Conservation (phyloP, 2,329 filamentous ascomycete species). For the Fusarium chlamydosporum region DNA sequence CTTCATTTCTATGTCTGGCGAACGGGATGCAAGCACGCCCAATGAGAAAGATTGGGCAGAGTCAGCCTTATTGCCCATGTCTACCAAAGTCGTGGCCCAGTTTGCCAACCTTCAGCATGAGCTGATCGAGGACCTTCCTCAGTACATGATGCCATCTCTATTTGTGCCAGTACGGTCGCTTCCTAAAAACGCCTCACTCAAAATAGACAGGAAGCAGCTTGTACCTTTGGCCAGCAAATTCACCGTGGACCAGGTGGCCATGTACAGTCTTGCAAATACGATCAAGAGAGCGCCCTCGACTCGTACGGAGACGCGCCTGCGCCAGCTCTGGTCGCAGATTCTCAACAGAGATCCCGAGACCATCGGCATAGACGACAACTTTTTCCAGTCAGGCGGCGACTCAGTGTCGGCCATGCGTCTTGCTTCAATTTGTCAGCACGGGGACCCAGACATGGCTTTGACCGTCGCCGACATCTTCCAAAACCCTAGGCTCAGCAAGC, state of each 20-base stretch:
- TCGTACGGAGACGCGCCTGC: slow-evolving; percentile 8
- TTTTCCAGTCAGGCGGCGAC: slow-evolving; percentile 16
- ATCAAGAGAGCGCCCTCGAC: slow-evolving; percentile 15
- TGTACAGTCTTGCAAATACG: slow-evolving; percentile 10
- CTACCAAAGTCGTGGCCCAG: slow-evolving; percentile 12
- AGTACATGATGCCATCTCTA: slow-evolving; percentile 17
- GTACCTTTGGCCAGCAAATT: slow-evolving; percentile 9
- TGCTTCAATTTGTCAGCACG: slow-evolving; percentile 16
- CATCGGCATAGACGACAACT: slow-evolving; percentile 12
- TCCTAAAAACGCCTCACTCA: slow-evolving; percentile 15
- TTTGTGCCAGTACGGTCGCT: slow-evolving; percentile 16
- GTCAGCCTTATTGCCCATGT: slow-evolving; percentile 8
- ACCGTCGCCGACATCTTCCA: slow-evolving; percentile 19
- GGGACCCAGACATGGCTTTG: slow-evolving; percentile 11
- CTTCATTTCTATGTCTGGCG: slow-evolving; percentile 9
- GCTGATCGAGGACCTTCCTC: slow-evolving; percentile 13
- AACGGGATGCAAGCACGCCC: slow-evolving; percentile 10
- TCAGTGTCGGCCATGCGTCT: slow-evolving; percentile 19
- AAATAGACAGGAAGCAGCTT: slow-evolving; percentile 17
- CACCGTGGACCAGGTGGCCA: slow-evolving; percentile 14
- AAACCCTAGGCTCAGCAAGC: slow-evolving; percentile 11
- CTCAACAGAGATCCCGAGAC: slow-evolving; percentile 7
- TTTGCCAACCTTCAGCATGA: slow-evolving; percentile 15
- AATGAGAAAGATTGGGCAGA: slow-evolving; percentile 6
- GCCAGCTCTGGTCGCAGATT: slow-evolving; percentile 16